Evolutionary conservation across 306 rosid genomes (phyloP), one percentile per base, ranked within the genome.

Genomic region (Castanopsis chinensis): DNA sequence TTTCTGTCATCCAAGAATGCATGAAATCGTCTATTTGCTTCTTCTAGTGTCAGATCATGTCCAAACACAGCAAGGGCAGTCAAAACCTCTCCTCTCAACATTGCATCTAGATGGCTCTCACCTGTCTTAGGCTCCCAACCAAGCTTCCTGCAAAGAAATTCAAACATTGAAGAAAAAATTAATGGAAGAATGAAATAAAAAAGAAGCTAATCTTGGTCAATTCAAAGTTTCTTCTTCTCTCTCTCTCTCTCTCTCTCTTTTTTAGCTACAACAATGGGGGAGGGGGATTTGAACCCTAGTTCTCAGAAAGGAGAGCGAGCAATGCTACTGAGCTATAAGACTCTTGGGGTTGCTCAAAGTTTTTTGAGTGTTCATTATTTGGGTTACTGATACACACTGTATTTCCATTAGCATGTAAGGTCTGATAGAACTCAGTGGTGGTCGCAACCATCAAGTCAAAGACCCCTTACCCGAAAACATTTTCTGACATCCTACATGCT

Each of bases 31-130:
- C 78, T 92, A 82, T 41, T 90, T 54, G 90, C 99, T 90, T 95
- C 97, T 75, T 86, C 81, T 28, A 92, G 85, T 37, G 98, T 95
- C 45, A 15, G 86, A 23, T 88, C 92, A 59, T 92, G 91, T 77
- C 99, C 97, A 60, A 85, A 88, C 68, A 54, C 45, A 45, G 96
- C 91, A 75, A 95, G 98, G 69, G 91, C 92, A 67, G 91, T 80
- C 94, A 95, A 89, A 85, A 95, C 33, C 81, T 92, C 97, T 85
- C 97, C 99, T 81, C 99, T 92, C 88, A 95, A 86, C 99, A 92
- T 87, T 28, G 96, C 91, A 86, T 95, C 94, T 64, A 91, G 86
- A 84, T 88, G 88, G 79, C 82, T 78, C 83, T 88, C 89, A 1
- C 82, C 82, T 14, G 83, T 85, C 83, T 90, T 92, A 58, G 99